phyloP scores from a whole-genome alignment of 306 rosid species.

The Myrica gale region DNA sequence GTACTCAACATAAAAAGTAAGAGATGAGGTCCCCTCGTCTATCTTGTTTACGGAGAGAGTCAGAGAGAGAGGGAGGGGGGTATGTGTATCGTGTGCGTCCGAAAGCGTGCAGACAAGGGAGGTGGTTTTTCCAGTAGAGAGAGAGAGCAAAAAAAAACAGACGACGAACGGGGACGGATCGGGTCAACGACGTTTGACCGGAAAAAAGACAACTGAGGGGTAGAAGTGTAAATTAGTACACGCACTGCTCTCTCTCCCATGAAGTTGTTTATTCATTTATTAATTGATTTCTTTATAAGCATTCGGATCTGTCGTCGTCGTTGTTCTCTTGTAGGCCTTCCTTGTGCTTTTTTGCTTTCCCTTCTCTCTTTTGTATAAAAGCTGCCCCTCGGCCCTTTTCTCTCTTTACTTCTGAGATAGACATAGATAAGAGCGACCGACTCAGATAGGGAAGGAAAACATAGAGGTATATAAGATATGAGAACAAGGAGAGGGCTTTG shows the following conservation, averaged over 20 bases:
- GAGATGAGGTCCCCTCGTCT: background rate
- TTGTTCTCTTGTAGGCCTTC: constrained; percentile 29
- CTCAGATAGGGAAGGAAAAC: background rate
- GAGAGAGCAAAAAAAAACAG: constrained; percentile 24
- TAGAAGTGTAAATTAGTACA: constrained; percentile 20
- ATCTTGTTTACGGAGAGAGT: background rate
- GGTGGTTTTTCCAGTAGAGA: constrained; percentile 37
- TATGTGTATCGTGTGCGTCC: constrained; percentile 15
- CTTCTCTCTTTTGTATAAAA: constrained; percentile 30
- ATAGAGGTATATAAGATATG: constrained; percentile 34
- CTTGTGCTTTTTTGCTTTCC: constrained; percentile 3
- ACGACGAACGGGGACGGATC: constrained; percentile 41
- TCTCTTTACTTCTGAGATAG: constrained; percentile 24
- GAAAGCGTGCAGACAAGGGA: constrained; percentile 50
- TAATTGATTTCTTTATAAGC: constrained; percentile 10
- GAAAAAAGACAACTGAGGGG: constrained; percentile 28
- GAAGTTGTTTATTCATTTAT: constrained; percentile 12
- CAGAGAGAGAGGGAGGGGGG: background rate
- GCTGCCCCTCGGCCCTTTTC: constrained; percentile 8
- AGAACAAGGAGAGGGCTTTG: constrained; percentile 59
- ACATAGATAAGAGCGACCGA: too few relatives aligned
- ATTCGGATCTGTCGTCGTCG: constrained; percentile 49
- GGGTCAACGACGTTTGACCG: constrained; percentile 69
- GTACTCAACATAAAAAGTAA: constrained; percentile 21
- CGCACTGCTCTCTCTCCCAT: background rate